A percentile compares a stretch with the other conserved stretches of the same genome.
These are phyloP conservation scores for Myrmaecium sp. DNA, from an alignment of 2,329 filamentous ascomycete genomes.

Conservation along the genomic window DNA sequence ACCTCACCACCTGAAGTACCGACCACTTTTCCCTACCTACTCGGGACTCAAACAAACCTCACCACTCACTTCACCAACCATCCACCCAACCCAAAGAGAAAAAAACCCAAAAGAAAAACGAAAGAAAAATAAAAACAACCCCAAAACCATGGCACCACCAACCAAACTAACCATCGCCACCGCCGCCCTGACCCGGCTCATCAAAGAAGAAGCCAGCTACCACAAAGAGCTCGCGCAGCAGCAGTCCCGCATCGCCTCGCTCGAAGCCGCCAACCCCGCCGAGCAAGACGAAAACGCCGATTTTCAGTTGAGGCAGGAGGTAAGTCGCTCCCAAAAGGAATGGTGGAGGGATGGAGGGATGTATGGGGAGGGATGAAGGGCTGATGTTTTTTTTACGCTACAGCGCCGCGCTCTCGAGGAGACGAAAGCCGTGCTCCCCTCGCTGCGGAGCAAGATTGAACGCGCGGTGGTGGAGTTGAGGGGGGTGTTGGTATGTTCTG, in stretches of 20 bases:
- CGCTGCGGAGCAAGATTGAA: conserved; percentile 53
- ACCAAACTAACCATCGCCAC: conserved; percentile 65
- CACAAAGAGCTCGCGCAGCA: conserved; percentile 70
- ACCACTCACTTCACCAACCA: no score
- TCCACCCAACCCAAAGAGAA: conserved; percentile 1
- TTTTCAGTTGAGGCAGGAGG: conserved; percentile 75
- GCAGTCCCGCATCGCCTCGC: conserved; percentile 49
- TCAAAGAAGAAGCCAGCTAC: conserved; percentile 86
- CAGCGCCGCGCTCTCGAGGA: conserved; percentile 71
- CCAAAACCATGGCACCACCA: conserved; percentile 51
- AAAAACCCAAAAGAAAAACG: conserved; percentile 1
- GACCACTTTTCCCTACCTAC: no score
- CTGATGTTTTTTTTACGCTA: neutral
- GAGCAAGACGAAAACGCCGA: conserved; percentile 66
- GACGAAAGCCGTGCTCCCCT: conserved; percentile 67
- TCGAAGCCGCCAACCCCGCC: conserved; percentile 42
- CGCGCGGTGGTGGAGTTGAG: no score
- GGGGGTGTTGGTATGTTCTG: no score
- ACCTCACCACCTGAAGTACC: no score
- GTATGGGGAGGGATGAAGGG: neutral
- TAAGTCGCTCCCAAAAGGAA: conserved; percentile 22
- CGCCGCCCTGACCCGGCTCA: conserved; percentile 60
- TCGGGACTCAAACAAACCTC: no score
- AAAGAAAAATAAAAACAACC: neutral
- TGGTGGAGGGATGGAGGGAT: no score